Conservation (phyloP, 345 rosid species). For the Eucalyptus shirleyi region DNA sequence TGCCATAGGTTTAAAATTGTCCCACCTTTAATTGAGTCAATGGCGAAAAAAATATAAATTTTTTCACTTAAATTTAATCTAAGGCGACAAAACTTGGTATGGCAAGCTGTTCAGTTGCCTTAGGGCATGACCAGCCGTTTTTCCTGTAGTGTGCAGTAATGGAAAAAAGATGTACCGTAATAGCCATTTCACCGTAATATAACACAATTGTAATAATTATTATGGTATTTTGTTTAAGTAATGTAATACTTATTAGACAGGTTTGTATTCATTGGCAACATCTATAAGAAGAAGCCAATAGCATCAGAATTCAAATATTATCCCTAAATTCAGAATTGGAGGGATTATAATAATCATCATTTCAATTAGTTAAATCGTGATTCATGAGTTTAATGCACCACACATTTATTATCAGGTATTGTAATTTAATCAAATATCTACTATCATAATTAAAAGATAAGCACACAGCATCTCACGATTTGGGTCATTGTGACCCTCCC, state of each 20-base stretch:
- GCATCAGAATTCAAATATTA: background rate
- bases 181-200: background rate
- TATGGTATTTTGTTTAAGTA: background rate
- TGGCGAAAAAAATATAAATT: background rate
- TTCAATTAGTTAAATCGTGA: background rate
- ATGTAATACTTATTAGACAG: too few relatives aligned
- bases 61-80: background rate
- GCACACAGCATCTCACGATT: background rate
- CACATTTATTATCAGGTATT: background rate
- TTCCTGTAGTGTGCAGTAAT: background rate
- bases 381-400: background rate
- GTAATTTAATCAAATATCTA: background rate
- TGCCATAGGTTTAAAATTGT: background rate
- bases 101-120: background rate
- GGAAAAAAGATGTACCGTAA: background rate
- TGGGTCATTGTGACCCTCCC: too few relatives aligned
- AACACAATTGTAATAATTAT: background rate
- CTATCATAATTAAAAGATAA: background rate
- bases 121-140: background rate
- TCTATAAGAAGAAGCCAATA: background rate
- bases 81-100: background rate
- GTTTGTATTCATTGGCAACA: background rate
- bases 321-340: background rate
- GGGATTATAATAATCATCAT: background rate
- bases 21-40: background rate